Evolutionary conservation across 2,329 filamentous ascomycete species (phyloP), one percentile per base, ranked within the genome.

Genomic region (Chrysoporthe puriensis): DNA sequence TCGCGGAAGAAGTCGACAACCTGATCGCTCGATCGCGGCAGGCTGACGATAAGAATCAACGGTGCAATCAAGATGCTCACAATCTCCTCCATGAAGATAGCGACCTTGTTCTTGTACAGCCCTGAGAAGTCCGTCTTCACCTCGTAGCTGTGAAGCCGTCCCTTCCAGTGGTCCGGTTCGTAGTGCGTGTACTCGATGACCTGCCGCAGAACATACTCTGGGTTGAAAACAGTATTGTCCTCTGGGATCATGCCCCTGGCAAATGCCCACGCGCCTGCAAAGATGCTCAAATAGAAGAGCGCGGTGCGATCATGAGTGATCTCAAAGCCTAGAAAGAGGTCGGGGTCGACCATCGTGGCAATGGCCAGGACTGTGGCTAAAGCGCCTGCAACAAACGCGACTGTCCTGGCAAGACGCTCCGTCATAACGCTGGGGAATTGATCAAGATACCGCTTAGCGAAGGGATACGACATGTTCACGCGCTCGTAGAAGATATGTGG

Each of bases 1-100:
- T 99, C 96, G 50, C 96, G 90, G 82, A 99, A 98, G 79, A 99
- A 99, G 79, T 99, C 96, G 68, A 98, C 90, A 71, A 99, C 91
- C 68, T 94, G 92, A 72, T 98, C 95, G 76, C 92, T 95, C 77
- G 92, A 96, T 73, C 90, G 91, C 0, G 94, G 93, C 44, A 98
- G 84, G 70, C 92, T 94, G 75, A 92, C 91, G 80, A 94, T 91
- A 14, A 99, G 86, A 54, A 99, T 87, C 73, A 97, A 90, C 0
- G 96, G 96, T 0, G 95, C 97, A 67, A 97, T 90, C 65, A 98
- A 87, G 76, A 99, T 96, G 74, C 94, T 95, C 69, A 97, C 79
- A 4, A 98, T 89, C 75, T 99, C 96, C 77, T 97, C 94, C 1
- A 97, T 76, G 74, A 99, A 97, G 68, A 98, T 95, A 67, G 97